Evolutionary conservation across 2,329 filamentous ascomycete genomes (phyloP), one percentile per base, ranked within the genome.

Genomic region (Ophiostoma quercus): DNA sequence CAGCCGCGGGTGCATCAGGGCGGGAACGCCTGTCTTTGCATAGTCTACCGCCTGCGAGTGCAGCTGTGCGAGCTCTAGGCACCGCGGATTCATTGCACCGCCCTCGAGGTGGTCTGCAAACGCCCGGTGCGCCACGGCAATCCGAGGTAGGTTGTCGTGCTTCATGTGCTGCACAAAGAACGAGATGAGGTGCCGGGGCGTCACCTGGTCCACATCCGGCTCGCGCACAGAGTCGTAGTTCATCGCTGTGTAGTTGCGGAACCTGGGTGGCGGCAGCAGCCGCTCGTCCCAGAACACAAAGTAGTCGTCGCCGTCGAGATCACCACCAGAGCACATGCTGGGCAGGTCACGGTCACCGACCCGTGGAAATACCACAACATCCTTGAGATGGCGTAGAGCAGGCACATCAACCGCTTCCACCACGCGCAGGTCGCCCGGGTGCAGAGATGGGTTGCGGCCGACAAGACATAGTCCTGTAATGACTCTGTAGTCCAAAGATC

Each of bases 101-200:
- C 83, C 76, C 0, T 79, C 75, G 3, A 85, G 80, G 9, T 74
- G 77, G 76, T 99, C 95, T 0, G 92, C 89, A 75, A 86, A 87
- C 1, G 89, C 94, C 22, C 96, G 81, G 79, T 99, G 95, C 0
- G 92, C 87, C 73, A 87, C 85, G 0, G 95, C 95, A 76, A 99
- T 97, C 2, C 84, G 83, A 0, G 88, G 88, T 1, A 99, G 84
- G 14, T 86, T 86, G 76, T 98, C 92, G 73, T 96, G 94, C 80
- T 96, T 95, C 87, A 98, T 94, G 75, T 96, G 97, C 2, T 87
- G 87, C 39, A 97, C 91, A 75, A 97, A 98, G 79, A 98, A 98
- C 0, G 88, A 84, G 37, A 87, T 89, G 65, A 98, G 86, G 71
- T 97, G 90, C 5, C 87, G 81, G 0, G 91, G 85, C 0, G 85